Base-by-base conservation (phyloP, 1,284 basidiomycete species). In the Tylopilus sp. region DNA sequence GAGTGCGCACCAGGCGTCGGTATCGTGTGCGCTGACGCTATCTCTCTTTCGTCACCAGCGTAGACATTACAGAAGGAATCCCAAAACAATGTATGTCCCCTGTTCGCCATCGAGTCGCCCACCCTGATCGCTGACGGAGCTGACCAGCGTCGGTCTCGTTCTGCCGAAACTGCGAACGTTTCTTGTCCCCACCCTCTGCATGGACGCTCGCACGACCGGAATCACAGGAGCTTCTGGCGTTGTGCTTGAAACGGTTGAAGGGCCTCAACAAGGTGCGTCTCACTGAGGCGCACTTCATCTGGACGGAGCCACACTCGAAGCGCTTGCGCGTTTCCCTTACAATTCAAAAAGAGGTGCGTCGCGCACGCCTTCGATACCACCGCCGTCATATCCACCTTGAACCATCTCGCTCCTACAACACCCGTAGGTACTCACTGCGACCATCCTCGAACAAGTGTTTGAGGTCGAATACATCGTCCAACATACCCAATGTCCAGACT, bases 261-360 rank as follows among this genome's bases (percentile, higher is more conserved):
- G 91, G 95, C 21, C 76, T 99, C 29, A 88, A 84, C 63, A 96
- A 94, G 75, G 94, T 99, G 45, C 89, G 96, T 29, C 73, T 99
- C 37, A 97, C 97, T 31, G 96, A 99, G 57, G 96, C 96, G 0
- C 91, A 93, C 56, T 99, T 99, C 68, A 93, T 99, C 64, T 99
- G 97, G 96, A 99, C 96, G 9, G 97, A 99, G 66, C 96, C 96
- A 2, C 96, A 99, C 72, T 94, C 90, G 44, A 96, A 96, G 68
- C 81, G 97, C 44, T 70, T 99, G 54, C 82, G 92, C 45, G 85
- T 99, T 55, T 97, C 97, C 55, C 74, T 99, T 61, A 98, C 96
- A 0, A 95, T 99, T 47, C 97, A 99, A 73, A 98, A 99, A 74
- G 97, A 99, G 78, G 92, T 91, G 48, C 21, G 75, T 61, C n/a